phyloP scores from a whole-genome alignment of 192 early-diverging fungal species.

The Gamsiella multidivaricata region DNA sequence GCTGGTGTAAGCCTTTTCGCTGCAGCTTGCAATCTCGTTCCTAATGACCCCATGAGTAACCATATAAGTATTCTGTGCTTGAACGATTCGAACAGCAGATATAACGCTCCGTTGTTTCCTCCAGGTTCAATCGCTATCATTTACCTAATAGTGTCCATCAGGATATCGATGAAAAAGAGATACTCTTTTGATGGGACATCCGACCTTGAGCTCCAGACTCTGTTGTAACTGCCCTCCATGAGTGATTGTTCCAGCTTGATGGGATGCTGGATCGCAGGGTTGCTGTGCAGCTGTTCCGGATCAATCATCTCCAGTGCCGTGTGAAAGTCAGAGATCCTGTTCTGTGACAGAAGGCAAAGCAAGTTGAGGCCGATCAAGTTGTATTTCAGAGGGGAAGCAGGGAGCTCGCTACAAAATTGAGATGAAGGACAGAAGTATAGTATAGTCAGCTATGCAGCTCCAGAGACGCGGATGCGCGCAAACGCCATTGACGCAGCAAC shows the following conservation, averaged over 20 bases:
- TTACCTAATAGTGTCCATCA: slow-evolving; percentile 92
- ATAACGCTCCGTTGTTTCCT: too few species aligned
- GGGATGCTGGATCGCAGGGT: slow-evolving; percentile 90
- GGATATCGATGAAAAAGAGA: slow-evolving; percentile 92
- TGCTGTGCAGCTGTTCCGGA: slow-evolving; percentile 79
- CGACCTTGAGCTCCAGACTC: slow-evolving; percentile 91
- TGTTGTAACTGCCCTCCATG: slow-evolving; percentile 98
- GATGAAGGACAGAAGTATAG: neutral
- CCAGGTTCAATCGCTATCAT: too few species aligned
- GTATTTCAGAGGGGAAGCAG: slow-evolving; percentile 85
- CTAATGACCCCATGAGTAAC: too few species aligned
- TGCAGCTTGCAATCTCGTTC: slow-evolving; percentile 95
- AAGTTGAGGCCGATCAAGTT: slow-evolving; percentile 93
- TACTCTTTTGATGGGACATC: slow-evolving; percentile 94
- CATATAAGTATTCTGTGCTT: too few species aligned
- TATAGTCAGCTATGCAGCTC: neutral
- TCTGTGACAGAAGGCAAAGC: slow-evolving; percentile 92
- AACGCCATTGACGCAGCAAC: neutral
- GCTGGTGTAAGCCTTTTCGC: slow-evolving; percentile 91
- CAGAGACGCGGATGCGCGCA: neutral
- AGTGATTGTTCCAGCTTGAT: slow-evolving; percentile 95
- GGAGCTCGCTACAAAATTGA: slow-evolving; percentile 56
- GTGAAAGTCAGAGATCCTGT: slow-evolving; percentile 98
- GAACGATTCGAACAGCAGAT: too few species aligned
- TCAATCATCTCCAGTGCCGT: slow-evolving; percentile 95